A percentile compares a stretch with the other conserved stretches of the same genome.
phyloP scores from a whole-genome alignment of 306 rosid genomes.

The Castanea crenata region DNA sequence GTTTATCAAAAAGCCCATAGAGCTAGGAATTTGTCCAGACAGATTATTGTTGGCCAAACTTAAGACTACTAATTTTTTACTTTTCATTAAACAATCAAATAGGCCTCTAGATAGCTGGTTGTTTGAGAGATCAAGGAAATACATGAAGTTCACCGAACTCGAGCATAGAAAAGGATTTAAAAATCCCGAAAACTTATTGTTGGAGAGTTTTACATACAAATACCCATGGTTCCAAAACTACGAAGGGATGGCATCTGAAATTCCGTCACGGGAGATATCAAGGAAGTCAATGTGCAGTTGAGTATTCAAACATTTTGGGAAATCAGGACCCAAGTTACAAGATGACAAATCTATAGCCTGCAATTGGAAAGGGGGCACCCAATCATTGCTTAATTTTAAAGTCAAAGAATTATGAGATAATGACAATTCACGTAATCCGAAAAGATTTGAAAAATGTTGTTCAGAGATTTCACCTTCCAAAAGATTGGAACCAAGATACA shows the following conservation, averaged over 20 bases:
- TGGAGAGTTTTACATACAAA: neutral
- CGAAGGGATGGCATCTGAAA: neutral
- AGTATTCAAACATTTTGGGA: neutral
- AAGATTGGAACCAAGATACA: neutral
- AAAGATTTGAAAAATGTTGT: neutral
- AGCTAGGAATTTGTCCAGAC: neutral
- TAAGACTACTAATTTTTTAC: rapidly evolving
- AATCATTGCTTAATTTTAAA: neutral
- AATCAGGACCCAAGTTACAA: neutral
- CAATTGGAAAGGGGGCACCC: neutral
- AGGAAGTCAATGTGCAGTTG: neutral
- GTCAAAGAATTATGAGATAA: neutral
- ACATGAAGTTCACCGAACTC: neutral
- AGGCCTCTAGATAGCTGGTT: too few species aligned
- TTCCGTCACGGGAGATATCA: neutral
- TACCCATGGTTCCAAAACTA: neutral
- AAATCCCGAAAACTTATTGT: neutral
- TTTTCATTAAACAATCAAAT: too few species aligned
- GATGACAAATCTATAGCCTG: neutral
- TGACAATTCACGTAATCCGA: rapidly evolving
- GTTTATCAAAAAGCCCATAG: neutral
- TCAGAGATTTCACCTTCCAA: neutral
- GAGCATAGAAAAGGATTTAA: neutral
- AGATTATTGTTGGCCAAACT: slow-evolving; percentile 8
- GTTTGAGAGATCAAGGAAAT: neutral